Base-by-base conservation (phyloP, 228 moss, liverwort and hornwort genomes). In the Sphagnum magellanicum region DNA sequence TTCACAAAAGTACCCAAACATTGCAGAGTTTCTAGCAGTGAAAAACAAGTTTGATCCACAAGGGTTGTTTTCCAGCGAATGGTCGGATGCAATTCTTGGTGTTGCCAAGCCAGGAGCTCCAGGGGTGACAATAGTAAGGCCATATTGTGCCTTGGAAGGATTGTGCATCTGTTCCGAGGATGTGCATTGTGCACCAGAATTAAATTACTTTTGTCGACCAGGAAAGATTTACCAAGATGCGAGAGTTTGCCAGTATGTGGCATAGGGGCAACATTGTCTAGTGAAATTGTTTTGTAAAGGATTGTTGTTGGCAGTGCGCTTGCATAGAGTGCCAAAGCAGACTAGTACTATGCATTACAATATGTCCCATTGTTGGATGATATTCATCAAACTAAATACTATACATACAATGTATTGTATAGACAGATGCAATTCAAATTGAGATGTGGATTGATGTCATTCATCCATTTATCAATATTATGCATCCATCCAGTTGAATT, bases 71-170 rank as follows among this genome's bases (percentile, higher is more conserved):
- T 90, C 87, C 5, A 87, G 70, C 47, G 84, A 83, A 32, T 87
- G 84, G 90, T 84, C 85, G 3, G 90, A 90, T 32, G 79, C 77
- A 0, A 5, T 87, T 15, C 76, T 88, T 5, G 79, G 76, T 32
- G 67, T 79, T 0, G 64, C 7, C 5, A 48, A 6, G 63, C 53
- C 53, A 46, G 16, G 61, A 51, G 0, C 66, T 7, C 10, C 61
- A 50, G 0, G 66, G 7, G 52, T 7, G 15, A 16, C 51, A 51
- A 66, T 51, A 0, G 59, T 67, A 6, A 63, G 8, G 0, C 6
- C 71, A 0, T 71, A 72, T 0, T 89, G 83, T 51, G 83, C 76
- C 0, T 49, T 87, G 14, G 77, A 81, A 53, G 87, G 87, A 3
- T 6, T 81, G 8, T 84, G 84, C 13, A 72, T 81, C 12, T 84